A percentile compares a stretch with the other conserved stretches of the same genome.
Conservation (phyloP, 768 basidiomycete species). For the Suillus subalutaceus region DNA sequence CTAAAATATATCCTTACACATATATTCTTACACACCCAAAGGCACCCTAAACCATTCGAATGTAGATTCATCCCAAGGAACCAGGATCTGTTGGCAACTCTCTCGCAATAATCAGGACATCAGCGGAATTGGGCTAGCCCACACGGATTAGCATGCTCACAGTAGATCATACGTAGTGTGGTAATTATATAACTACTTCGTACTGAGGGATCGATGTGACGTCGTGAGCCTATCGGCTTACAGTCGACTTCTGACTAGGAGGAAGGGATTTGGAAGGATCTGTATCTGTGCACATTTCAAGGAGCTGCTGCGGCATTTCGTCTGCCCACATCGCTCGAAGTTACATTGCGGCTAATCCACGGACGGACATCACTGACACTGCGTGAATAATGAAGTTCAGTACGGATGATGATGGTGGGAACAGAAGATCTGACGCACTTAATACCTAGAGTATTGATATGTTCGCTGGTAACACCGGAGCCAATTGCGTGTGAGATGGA, state of each 20-base stretch:
- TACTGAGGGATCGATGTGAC: too few relatives aligned
- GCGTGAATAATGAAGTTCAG: background rate
- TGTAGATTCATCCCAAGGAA: slow-evolving; percentile 10
- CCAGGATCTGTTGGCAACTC: background rate
- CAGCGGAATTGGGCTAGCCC: background rate
- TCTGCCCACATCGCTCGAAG: background rate
- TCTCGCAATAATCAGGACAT: background rate
- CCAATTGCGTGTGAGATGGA: background rate
- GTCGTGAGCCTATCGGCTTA: too few relatives aligned
- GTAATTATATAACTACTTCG: background rate
- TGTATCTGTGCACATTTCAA: slow-evolving; percentile 5
- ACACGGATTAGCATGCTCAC: background rate
- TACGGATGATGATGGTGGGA: background rate
- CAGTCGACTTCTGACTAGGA: slow-evolving; percentile 1
- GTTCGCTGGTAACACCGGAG: background rate
- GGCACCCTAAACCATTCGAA: background rate
- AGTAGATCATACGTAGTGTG: background rate
- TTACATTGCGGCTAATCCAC: slow-evolving; percentile 1
- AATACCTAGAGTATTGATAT: background rate
- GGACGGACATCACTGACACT: background rate
- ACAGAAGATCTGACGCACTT: background rate
- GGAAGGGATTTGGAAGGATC: background rate
- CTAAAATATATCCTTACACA: background rate
- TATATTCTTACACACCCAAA: background rate
- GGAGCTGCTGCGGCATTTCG: slow-evolving; percentile 2